Percentiles rank a stretch among this genome's conserved stretches.
Conservation (phyloP, 345 rosid species). For the Eucalyptus pumila region DNA sequence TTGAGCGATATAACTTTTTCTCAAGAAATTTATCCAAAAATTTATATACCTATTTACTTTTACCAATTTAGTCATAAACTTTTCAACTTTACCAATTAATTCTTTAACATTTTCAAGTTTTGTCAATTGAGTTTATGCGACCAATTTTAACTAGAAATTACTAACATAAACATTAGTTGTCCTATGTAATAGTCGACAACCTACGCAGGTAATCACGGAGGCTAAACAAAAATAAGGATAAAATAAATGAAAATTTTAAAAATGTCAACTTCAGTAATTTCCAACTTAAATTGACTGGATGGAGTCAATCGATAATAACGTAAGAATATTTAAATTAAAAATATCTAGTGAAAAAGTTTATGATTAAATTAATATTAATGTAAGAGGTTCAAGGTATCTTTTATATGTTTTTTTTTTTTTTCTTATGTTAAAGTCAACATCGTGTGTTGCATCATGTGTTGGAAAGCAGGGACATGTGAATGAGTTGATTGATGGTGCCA, state of each 20-base stretch:
- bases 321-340: too few relatives aligned
- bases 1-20: too few relatives aligned
- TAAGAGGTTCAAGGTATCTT: neutral
- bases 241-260: too few relatives aligned
- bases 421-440: neutral
- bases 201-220: rapidly evolving
- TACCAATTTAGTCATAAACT: rapidly evolving
- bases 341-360: too few relatives aligned
- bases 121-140: rapidly evolving
- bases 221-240: too few relatives aligned
- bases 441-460: neutral
- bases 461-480: neutral
- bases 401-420: too few relatives aligned
- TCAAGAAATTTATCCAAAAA: too few relatives aligned
- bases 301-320: rapidly evolving
- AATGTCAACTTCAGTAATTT: too few relatives aligned
- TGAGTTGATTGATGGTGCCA: neutral
- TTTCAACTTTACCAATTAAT: rapidly evolving
- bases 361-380: too few relatives aligned
- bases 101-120: too few relatives aligned
- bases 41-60: rapidly evolving
- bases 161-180: rapidly evolving
- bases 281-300: rapidly evolving
- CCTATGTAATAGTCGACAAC: too few relatives aligned
- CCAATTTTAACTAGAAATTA: too few relatives aligned